Conservation (phyloP, 2,329 filamentous ascomycete species). For the Pseudocercospora crystallina region DNA sequence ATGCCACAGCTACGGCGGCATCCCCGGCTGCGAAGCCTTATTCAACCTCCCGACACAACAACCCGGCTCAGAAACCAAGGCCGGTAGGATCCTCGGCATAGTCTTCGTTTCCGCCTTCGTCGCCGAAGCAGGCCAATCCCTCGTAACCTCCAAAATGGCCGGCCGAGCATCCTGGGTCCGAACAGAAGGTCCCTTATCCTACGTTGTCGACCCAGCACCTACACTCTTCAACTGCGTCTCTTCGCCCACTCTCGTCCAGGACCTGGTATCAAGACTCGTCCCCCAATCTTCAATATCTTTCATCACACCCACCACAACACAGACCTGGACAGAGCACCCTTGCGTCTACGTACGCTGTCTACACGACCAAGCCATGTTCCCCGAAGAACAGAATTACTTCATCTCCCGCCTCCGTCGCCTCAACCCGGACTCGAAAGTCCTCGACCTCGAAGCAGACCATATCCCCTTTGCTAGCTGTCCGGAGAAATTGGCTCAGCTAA, state of each 20-base stretch:
- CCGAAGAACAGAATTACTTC: constrained; percentile 19
- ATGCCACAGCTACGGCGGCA: constrained; percentile 21
- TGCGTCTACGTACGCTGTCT: constrained; percentile 17
- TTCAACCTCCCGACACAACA: constrained; percentile 8
- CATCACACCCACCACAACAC: constrained; percentile 6
- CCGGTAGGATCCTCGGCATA: constrained; percentile 17
- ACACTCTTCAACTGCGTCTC: constrained; percentile 14
- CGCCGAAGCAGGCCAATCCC: constrained; percentile 15
- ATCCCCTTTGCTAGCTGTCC: constrained; percentile 16
- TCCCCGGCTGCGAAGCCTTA: constrained; percentile 24
- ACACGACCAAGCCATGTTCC: constrained; percentile 17
- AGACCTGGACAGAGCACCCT: constrained; percentile 12
- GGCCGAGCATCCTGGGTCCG: constrained; percentile 20
- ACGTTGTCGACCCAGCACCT: constrained; percentile 9
- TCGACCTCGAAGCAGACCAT: constrained; percentile 16
- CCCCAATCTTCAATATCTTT: constrained; percentile 16
- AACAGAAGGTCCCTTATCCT: constrained; percentile 12
- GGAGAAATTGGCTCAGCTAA: constrained; percentile 7
- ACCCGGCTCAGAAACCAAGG: neutral
- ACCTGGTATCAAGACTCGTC: constrained; percentile 10
- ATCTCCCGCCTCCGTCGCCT: constrained; percentile 4
- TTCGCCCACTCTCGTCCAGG: neutral
- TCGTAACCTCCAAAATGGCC: constrained; percentile 15
- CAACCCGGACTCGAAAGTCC: constrained; percentile 1
- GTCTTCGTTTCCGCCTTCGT: constrained; percentile 26